Evolutionary conservation across 2,329 filamentous ascomycete genomes (phyloP), one percentile per base, ranked within the genome.

Genomic region (Claviceps pazoutovae): DNA sequence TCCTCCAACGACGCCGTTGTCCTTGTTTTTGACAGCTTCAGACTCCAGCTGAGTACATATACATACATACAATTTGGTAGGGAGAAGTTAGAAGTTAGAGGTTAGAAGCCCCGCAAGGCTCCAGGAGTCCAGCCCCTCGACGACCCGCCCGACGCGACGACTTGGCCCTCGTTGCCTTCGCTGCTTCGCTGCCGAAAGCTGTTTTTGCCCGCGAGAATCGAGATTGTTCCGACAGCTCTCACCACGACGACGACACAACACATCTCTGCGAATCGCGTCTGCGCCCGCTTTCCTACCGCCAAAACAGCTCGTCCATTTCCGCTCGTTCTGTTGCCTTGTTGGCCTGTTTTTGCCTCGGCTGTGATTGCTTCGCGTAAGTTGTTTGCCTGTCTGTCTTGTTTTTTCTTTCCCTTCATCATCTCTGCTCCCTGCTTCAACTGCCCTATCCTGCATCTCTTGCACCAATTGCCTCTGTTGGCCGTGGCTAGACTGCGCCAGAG

Each of bases 331-430:
- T 58, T 55, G 59, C 53, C 53, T 43, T 50, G 50, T 41, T 51
- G 56, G 49, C 49, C 47, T 34, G 55, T 52, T 48, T 48, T 49
- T 51, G 49, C 43, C 41, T 30, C 36, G 51, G 66, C 66, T 67
- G 67, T 63, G 66, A 69, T 69, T 64, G 64, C 67, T 68, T 69
- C 51, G 42, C 47, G 53, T 54, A 50, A 48, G 54, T 51, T 21
- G 39, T 13, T 42, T 42, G 49, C 39, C 23, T 52, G 49, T 48
- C 51, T 42, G 49, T 48, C 51, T 42, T 56, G 1, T 34, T 34
- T 30, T 46, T n/a, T 26, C n/a, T 34, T 30, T 34, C 4, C 13
- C n/a, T 37, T 46, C 7, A 8, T 36, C 36, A 11, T 34, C 4
- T 16, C 13, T 51, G 50, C 41, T 37, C 52, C 44, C 41, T 51